Percentiles rank a stretch among this genome's conserved stretches.
phyloP scores from a whole-genome alignment of 305 asterid genomes.

The Caryopteris hybrid region DNA sequence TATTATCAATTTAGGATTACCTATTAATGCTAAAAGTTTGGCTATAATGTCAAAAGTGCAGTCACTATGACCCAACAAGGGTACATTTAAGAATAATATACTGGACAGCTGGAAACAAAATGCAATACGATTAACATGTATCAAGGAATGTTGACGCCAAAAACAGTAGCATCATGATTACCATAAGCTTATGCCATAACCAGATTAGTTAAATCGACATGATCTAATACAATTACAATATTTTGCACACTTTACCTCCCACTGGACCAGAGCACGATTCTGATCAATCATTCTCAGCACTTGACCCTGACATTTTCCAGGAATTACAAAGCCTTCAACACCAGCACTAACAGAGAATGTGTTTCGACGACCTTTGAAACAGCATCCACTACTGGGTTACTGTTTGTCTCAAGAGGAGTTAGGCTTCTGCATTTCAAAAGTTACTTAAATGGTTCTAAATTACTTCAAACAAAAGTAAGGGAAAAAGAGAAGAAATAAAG shows the following conservation, averaged over 20 bases:
- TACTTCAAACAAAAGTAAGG: neutral
- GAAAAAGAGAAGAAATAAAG: neutral
- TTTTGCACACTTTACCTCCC: constrained; percentile 70
- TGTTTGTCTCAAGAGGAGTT: constrained; percentile 60
- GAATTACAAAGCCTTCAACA: constrained; percentile 76
- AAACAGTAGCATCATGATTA: neutral
- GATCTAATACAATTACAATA: neutral
- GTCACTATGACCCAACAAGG: neutral
- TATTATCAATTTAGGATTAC: neutral
- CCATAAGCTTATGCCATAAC: neutral
- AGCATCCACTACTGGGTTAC: constrained; percentile 47
- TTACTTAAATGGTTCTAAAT: neutral
- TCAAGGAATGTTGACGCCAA: neutral
- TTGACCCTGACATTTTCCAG: constrained; percentile 70
- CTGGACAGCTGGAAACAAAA: neutral
- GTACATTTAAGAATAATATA: neutral
- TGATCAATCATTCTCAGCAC: constrained; percentile 71
- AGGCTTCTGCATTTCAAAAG: constrained; percentile 21
- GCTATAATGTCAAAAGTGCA: neutral
- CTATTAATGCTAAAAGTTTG: neutral
- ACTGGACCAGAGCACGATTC: constrained; percentile 69
- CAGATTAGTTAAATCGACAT: neutral
- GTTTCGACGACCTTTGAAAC: too few species aligned
- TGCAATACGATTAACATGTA: neutral
- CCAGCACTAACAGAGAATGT: too few species aligned